Evolutionary conservation across 768 basidiomycete genomes (phyloP), one percentile per base, ranked within the genome.

Genomic region (Boletus huronensis): DNA sequence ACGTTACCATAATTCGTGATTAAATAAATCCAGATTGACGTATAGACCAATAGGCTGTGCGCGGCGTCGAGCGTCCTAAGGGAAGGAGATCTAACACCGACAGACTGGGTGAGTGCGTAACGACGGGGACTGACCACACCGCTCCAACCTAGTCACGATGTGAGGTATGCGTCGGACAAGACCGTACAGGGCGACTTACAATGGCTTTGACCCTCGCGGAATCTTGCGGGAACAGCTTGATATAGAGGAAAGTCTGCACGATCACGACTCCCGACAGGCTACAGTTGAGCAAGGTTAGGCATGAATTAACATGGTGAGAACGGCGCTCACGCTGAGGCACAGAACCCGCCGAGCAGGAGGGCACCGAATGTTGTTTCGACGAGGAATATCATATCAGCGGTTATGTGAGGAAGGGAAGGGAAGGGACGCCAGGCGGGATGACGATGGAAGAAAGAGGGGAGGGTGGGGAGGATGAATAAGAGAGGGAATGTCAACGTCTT

Each of bases 21-120:
- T 3, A 82, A 61, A 53, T 76, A 77, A 13, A 70, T 70, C 74
- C 77, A 77, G 40, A 79, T 61, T 1, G 77, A 72, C 21, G 64
- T 51, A 45, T 69, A 71, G 36, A 80, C 71, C 55, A 79, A 66
- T 9, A 70, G 50, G 1, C 76, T 77, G 54, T 80, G 79, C 3
- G 60, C 51, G 19, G 70, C 59, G 53, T 80, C 79, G 34, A 78
- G 67, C 6, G 54, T 0, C 70, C 69, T 70, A 19, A 26, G 2
- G 7, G 17, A 28, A 13, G 23, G 28, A 34, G 13, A 2, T 23
- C 28, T 35, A 46, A 48, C 7, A 14, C 17, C 17, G 39, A 3
- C 7, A 23, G 14, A 29, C 13, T 14, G 8, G 5, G 38, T 47
- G 44, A 52, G 17, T n/a, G 2, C 2, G 3, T 17, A 38, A 6